These are phyloP conservation scores for Endocalyx cinctus DNA, from an alignment of 2,329 filamentous ascomycete species.

Conservation along the genomic window DNA sequence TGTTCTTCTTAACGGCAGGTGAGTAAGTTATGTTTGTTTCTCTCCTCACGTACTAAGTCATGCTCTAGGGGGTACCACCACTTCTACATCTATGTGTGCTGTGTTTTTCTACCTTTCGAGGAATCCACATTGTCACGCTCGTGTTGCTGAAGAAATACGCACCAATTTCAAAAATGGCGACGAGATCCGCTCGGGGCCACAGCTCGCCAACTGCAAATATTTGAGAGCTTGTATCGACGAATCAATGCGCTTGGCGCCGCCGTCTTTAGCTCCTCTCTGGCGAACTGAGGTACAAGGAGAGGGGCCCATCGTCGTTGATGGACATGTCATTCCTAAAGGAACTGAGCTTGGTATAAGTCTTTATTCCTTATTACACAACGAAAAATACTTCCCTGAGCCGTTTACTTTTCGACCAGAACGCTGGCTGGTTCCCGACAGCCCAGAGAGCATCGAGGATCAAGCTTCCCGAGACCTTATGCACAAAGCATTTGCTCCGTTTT, in stretches of 20 bases:
- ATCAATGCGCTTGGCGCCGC: constrained; percentile 3
- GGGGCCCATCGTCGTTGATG: constrained; percentile 7
- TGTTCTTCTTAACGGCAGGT: constrained; percentile 2
- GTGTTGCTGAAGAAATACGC: constrained; percentile 5
- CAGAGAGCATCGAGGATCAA: neutral
- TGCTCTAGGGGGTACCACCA: constrained; percentile 6
- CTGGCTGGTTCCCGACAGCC: no score
- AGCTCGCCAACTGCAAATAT: constrained; percentile 2
- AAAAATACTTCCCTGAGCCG: constrained; percentile 26
- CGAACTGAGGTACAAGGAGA: no score
- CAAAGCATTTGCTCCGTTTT: neutral
- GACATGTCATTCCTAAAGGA: constrained; percentile 24
- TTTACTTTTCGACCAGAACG: constrained; percentile 28
- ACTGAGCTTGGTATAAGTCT: constrained; percentile 24
- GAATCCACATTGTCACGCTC: constrained; percentile 1
- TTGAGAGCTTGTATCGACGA: constrained; percentile 3
- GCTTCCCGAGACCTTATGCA: neutral
- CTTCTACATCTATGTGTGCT: constrained; percentile 1
- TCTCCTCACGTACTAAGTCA: no score
- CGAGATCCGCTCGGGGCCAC: constrained; percentile 2
- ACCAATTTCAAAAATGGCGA: neutral
- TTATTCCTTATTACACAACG: constrained; percentile 30
- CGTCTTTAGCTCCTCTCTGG: constrained; percentile 1
- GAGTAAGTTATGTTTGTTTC: no score
- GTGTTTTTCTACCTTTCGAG: constrained; percentile 9